phyloP scores from a whole-genome alignment of 768 basidiomycete species.

The Termitomyces sp. region DNA sequence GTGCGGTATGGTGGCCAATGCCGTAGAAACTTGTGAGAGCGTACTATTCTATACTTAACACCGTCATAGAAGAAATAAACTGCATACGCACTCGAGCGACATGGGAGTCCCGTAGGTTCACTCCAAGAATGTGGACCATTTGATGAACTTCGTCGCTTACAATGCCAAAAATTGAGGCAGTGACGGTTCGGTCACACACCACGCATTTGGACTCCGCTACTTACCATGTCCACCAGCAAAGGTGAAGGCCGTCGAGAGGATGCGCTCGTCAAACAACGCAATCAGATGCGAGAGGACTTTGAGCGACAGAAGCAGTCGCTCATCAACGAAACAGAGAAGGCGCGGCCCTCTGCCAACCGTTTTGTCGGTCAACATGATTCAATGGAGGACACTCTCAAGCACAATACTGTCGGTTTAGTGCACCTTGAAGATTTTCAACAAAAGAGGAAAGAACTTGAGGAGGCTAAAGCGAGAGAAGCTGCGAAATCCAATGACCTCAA shows the following conservation, averaged over 20 bases:
- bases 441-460: conserved; percentile 82
- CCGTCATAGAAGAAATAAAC: conserved; percentile 30
- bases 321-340: conserved; percentile 88
- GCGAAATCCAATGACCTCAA: conserved; percentile 80
- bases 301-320: conserved; percentile 77
- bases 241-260: conserved; percentile 85
- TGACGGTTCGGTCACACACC: conserved; percentile 10
- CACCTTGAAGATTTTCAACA: conserved; percentile 91
- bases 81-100: conserved; percentile 59
- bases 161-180: conserved; percentile 6
- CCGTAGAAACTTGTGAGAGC: conserved; percentile 92
- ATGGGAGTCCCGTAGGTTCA: conserved; percentile 72
- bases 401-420: conserved; percentile 88
- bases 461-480: conserved; percentile 86
- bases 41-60: conserved; percentile 44
- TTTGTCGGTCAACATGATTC: conserved; percentile 95
- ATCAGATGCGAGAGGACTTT: conserved; percentile 73
- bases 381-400: conserved; percentile 89
- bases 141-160: neutral
- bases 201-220: conserved; percentile 25
- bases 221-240: conserved; percentile 67
- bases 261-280: conserved; percentile 79
- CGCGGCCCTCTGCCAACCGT: conserved; percentile 78
- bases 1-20: conserved; percentile 68
- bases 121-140: conserved; percentile 88